phyloP scores from a whole-genome alignment of 2,329 filamentous ascomycete genomes.

The Cordyceps pruinosa region DNA sequence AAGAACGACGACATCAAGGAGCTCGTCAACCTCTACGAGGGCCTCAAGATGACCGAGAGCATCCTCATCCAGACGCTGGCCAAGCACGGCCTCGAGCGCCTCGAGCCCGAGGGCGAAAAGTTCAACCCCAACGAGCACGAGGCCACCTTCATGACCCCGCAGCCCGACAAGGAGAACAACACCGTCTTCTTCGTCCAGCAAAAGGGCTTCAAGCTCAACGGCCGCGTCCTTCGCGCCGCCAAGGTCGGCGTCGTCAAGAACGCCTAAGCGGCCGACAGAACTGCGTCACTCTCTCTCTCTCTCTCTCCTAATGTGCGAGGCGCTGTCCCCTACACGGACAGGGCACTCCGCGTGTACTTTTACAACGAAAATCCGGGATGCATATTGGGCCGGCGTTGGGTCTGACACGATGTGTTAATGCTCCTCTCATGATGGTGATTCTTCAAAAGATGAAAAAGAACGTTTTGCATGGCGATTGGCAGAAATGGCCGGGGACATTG shows the following conservation, averaged over 20 bases:
- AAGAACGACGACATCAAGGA: conserved; percentile 57
- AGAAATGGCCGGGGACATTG: not conserved
- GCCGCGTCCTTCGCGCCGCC: conserved; percentile 78
- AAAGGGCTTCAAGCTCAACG: conserved; percentile 93
- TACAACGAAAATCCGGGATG: conserved; percentile 20
- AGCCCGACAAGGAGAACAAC: conserved; percentile 81
- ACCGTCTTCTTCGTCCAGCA: conserved; percentile 88
- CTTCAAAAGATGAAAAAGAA: conserved; percentile 10
- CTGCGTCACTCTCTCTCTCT: not conserved
- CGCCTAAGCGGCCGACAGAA: conserved; percentile 27
- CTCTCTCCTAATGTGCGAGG: not conserved
- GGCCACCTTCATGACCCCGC: conserved; percentile 88
- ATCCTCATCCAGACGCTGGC: conserved; percentile 82
- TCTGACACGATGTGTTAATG: conserved; percentile 33
- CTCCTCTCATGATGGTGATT: conserved; percentile 37
- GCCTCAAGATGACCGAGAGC: conserved; percentile 88
- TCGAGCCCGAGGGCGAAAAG: conserved; percentile 75
- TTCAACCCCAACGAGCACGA: conserved; percentile 97
- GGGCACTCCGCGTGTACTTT: conserved; percentile 26
- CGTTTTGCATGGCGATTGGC: conserved; percentile 6
- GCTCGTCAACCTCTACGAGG: conserved; percentile 73
- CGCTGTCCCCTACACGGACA: not conserved
- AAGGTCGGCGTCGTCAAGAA: conserved; percentile 97
- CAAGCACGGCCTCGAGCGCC: conserved; percentile 90
- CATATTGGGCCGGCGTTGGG: conserved; percentile 28